Percentiles rank a stretch among this genome's conserved stretches.
Evolutionary conservation across 768 basidiomycete species (phyloP).

Genomic region (Suillus lakei): DNA sequence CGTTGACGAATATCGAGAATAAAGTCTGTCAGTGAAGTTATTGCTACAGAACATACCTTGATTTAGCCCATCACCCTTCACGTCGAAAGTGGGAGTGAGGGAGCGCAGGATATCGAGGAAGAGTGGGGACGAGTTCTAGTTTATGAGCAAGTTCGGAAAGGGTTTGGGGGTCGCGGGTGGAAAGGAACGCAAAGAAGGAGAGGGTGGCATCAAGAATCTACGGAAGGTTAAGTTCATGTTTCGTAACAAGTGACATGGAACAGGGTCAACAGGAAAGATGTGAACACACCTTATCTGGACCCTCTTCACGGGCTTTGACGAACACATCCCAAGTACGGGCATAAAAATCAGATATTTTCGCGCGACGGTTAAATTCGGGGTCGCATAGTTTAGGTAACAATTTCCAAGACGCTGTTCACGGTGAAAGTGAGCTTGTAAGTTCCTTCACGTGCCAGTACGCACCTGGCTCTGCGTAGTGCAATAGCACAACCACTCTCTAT

Average conservation of each 20-base stretch:
- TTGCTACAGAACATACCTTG: neutral
- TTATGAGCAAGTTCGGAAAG: constrained; percentile 56
- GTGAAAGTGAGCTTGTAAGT: neutral
- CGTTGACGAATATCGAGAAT: neutral
- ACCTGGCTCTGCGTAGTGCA: constrained; percentile 74
- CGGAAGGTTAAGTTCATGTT: neutral
- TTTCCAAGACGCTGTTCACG: constrained; percentile 69
- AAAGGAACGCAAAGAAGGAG: constrained; percentile 62
- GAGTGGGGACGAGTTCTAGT: constrained; percentile 41
- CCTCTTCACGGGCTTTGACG: constrained; percentile 58
- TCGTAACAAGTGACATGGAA: neutral
- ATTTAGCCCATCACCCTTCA: neutral
- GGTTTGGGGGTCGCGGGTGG: constrained; percentile 61
- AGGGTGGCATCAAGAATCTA: constrained; percentile 71
- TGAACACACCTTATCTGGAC: constrained; percentile 59
- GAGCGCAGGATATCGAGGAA: constrained; percentile 48
- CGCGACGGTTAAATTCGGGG: constrained; percentile 75
- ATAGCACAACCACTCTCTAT: constrained; percentile 57
- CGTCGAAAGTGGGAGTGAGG: constrained; percentile 7
- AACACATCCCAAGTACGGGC: constrained; percentile 72
- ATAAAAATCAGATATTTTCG: constrained; percentile 77
- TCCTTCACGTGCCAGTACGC: constrained; percentile 8
- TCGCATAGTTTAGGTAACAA: constrained; percentile 76
- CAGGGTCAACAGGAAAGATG: neutral
- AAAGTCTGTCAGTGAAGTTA: neutral